Evolutionary conservation across 2,329 filamentous ascomycete species (phyloP).

Genomic region (Colletotrichum camelliae): DNA sequence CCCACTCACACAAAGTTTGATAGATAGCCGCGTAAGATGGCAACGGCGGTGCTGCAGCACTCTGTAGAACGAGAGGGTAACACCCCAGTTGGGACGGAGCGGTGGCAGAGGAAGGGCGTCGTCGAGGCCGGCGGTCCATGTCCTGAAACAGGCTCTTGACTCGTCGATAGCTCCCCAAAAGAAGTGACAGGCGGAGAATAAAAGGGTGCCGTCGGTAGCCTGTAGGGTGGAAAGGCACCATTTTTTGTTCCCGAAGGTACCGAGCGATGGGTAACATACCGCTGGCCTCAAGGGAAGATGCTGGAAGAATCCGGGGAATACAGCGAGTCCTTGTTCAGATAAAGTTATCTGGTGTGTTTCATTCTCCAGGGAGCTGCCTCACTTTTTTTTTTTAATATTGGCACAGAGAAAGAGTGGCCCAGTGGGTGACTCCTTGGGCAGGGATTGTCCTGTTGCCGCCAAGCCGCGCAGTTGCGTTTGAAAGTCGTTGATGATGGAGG

Average conservation of each 20-base stretch:
- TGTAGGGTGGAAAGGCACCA: slow-evolving; percentile 3
- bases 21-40: neutral
- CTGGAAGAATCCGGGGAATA: slow-evolving; percentile 9
- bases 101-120: neutral
- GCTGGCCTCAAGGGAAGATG: neutral
- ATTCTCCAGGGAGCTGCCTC: slow-evolving; percentile 2
- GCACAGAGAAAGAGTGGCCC: neutral
- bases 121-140: neutral
- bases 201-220: neutral
- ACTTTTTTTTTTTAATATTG: neutral
- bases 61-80: neutral
- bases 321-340: slow-evolving; percentile 15
- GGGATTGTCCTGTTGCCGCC: neutral
- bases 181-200: neutral
- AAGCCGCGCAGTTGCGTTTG: neutral
- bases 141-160: slow-evolving; percentile 18
- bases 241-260: slow-evolving; percentile 12
- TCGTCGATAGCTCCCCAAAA: neutral
- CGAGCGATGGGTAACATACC: neutral
- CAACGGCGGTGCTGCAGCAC: neutral
- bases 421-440: neutral
- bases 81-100: neutral
- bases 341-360: slow-evolving; percentile 20
- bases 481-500: neutral
- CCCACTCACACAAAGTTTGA: neutral